Conservation (phyloP, 129 eudicot species). For the Lonicera japonica region DNA sequence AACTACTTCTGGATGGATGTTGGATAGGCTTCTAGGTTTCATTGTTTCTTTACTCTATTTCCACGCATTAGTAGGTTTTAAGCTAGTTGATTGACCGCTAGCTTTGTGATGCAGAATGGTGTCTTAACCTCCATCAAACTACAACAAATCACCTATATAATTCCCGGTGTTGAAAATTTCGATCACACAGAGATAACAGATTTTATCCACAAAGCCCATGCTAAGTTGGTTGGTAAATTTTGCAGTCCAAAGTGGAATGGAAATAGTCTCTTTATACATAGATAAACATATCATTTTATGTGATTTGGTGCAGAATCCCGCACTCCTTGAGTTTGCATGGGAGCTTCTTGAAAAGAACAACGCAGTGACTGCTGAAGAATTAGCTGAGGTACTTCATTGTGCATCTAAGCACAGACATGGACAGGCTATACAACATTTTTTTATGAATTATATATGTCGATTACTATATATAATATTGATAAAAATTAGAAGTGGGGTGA, state of each 20-base stretch:
- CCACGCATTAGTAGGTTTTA: slow-evolving; percentile 1
- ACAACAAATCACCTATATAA: slow-evolving; percentile 84
- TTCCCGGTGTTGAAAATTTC: slow-evolving; percentile 81
- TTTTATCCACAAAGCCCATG: slow-evolving; percentile 69
- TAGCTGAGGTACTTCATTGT: slow-evolving; percentile 71
- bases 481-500: no score
- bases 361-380: slow-evolving; percentile 69
- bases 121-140: slow-evolving; percentile 76
- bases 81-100: slow-evolving; percentile 13
- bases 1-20: slow-evolving; percentile 23
- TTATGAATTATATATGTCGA: no score
- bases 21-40: slow-evolving; percentile 30
- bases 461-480: no score
- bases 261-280: no score
- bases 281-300: background rate
- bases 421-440: no score
- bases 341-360: slow-evolving; percentile 85
- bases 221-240: slow-evolving; percentile 58
- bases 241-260: slow-evolving; percentile 7
- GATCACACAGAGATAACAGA: slow-evolving; percentile 52
- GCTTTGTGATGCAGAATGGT: slow-evolving; percentile 65
- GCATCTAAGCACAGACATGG: no score
- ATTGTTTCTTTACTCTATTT: slow-evolving; percentile 8
- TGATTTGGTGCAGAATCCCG: slow-evolving; percentile 57
- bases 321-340: slow-evolving; percentile 98